Evolutionary conservation across 2,329 filamentous ascomycete species (phyloP), one percentile per base, ranked within the genome.

Genomic region (Exophiala calicioides): DNA sequence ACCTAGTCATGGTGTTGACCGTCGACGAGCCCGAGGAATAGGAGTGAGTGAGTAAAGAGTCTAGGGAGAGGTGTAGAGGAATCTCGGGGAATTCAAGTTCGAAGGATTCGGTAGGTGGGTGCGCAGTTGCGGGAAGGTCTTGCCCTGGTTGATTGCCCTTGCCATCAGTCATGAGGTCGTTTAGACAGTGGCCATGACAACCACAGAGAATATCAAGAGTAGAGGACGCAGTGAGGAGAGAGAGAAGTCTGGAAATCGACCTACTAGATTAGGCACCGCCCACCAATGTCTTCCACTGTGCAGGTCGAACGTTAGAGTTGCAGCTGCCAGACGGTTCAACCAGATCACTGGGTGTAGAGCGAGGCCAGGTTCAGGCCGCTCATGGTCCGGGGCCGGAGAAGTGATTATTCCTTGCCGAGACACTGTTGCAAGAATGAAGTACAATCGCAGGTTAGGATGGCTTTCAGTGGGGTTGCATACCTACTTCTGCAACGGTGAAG

Each of bases 1-100:
- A 36, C 24, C 30, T 19, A 5, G 45, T 31, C 55, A 57, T 57
- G 29, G 15, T 44, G 5, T 10, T 18, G 21, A 24, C 18, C 16
- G 27, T 38, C 23, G 48, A 38, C 5, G 30, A 37, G n/a, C 16
- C 8, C 6, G 50, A 44, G 20, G 47, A 45, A 10, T 21, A 45
- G 9, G 56, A 58, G 43, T 54, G 44, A 19, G 45, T 45, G 18
- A 56, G 54, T 10, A 59, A 44, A 21, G 57, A 57, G 12, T 59
- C 52, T 41, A 58, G 52, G 16, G 57, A 58, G 27, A 54, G 44
- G 34, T 50, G 38, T 8, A 53, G 47, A 9, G 47, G 43, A 15
- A 53, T 38, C 23, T 47, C 30, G 6, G 52, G 52, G 44, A 48
- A 54, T 33, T 43, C 44, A 24, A 50, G 47, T 23, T 54, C 44